A percentile compares a stretch with the other conserved stretches of the same genome.
These are phyloP conservation scores for Ceratobasidium sp. DNA, from an alignment of 1,284 basidiomycete genomes.

Conservation along the genomic window DNA sequence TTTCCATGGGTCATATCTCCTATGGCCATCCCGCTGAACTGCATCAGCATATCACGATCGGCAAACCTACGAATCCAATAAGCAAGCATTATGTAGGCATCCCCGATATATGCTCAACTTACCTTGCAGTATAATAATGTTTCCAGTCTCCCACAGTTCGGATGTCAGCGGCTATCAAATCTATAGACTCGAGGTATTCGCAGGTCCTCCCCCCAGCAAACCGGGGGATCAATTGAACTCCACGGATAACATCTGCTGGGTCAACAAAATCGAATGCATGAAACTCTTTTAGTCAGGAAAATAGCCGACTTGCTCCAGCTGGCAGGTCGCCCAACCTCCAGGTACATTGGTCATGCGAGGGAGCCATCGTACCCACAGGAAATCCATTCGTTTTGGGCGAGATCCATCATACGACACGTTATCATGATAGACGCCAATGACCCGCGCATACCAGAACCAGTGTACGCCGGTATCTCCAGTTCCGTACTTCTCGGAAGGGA, in stretches of 20 bases:
- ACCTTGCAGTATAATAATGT: conserved; percentile 40
- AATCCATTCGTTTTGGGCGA: conserved; percentile 15
- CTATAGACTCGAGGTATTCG: neutral
- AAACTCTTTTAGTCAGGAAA: conserved; percentile 39
- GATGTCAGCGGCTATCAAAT: conserved; percentile 29
- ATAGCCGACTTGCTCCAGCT: conserved; percentile 50
- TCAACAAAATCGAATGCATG: conserved; percentile 55
- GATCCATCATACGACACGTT: conserved; percentile 36
- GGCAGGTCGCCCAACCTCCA: conserved; percentile 41
- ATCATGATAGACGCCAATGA: conserved; percentile 50
- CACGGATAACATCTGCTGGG: conserved; percentile 51
- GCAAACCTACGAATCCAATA: conserved; percentile 43
- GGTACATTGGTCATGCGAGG: conserved; percentile 36
- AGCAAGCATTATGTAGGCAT: neutral
- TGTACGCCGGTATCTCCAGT: conserved; percentile 17
- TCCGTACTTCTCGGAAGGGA: neutral
- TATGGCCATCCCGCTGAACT: conserved; percentile 45
- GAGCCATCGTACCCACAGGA: conserved; percentile 50
- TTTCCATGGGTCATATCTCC: conserved; percentile 41
- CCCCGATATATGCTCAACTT: neutral
- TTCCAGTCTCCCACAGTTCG: conserved; percentile 28
- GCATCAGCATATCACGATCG: conserved; percentile 48
- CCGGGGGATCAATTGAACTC: conserved; percentile 50
- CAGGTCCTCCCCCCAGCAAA: conserved; percentile 43
- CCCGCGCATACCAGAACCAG: conserved; percentile 49